Evolutionary conservation across 75 land plant species (phyloP), one percentile per base, ranked within the genome.

Genomic region (Pinus taeda): DNA sequence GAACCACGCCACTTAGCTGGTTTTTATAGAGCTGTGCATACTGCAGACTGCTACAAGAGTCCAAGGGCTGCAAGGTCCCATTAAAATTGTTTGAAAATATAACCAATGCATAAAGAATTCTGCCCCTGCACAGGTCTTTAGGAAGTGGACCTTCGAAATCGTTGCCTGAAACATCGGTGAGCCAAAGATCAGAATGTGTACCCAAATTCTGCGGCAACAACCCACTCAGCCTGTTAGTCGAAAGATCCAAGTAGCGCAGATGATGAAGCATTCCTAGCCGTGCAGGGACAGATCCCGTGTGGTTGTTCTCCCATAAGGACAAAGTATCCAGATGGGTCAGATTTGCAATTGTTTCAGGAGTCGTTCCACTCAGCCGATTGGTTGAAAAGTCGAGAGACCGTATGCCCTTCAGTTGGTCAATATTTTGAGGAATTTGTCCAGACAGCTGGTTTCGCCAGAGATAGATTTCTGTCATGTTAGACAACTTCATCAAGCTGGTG

Each of bases 371-470:
- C 74, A 81, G 42, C 3, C 30, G 8, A 33, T 81, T 81, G 3
- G 14, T 59, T 24, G 79, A 69, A 21, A 81, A 55, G 29, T 75
- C 26, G 11, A 75, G 77, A 26, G 7, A 73, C 14, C 55, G 65
- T 12, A 90, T 70, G 63, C 60, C 78, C 33, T 65, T 77, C 53
- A 85, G 63, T 30, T 30, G 29, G 14, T 88, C 83, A 4, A 88
- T 62, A 64, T 75, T 81, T 13, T 70, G 13, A 15, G 94, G 94
- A 13, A 92, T 80, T 13, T 65, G 76, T 15, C 90, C 90, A 4
- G 89, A 74, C 71, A 92, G 83, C 30, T 57, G 60, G 79, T 92
- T 92, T 20, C 83, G 82, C 26, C 76, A 60, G 6, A 92, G 88
- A 3, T 75, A 74, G 3, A 92, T 83, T 14, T 74, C 83, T 59